Evolutionary conservation across 345 rosid genomes (phyloP).

Genomic region (Gossypium herbaceum): DNA sequence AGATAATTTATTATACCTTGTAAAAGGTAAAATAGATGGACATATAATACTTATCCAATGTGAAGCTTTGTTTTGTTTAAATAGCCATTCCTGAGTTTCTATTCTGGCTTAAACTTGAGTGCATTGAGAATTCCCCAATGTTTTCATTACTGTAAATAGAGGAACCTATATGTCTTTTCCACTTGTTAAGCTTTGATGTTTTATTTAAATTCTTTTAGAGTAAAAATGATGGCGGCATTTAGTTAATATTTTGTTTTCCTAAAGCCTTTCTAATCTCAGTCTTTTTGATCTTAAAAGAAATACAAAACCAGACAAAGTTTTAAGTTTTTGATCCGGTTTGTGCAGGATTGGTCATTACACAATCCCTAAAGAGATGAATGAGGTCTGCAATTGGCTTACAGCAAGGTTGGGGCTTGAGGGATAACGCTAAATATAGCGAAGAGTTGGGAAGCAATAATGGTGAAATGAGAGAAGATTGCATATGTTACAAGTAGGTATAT

Average conservation of each 20-base stretch:
- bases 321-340: too few species aligned
- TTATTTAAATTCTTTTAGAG: not conserved
- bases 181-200: not conserved
- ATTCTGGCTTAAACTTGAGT: not conserved
- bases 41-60: not conserved
- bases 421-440: too few species aligned
- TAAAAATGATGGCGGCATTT: not conserved
- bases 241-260: not conserved
- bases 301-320: too few species aligned
- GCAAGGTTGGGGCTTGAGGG: too few species aligned
- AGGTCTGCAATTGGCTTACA: too few species aligned
- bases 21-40: not conserved
- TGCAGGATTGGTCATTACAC: too few species aligned
- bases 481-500: too few species aligned
- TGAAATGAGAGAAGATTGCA: too few species aligned
- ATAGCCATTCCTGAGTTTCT: not conserved
- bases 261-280: not conserved
- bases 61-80: not conserved
- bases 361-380: too few species aligned
- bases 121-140: not conserved
- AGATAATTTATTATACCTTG: not conserved
- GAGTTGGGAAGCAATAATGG: too few species aligned
- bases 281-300: too few species aligned
- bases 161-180: not conserved
- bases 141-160: not conserved